Conservation (phyloP, 495 filamentous ascomycete genomes). For the Penicillium coprophilum region DNA sequence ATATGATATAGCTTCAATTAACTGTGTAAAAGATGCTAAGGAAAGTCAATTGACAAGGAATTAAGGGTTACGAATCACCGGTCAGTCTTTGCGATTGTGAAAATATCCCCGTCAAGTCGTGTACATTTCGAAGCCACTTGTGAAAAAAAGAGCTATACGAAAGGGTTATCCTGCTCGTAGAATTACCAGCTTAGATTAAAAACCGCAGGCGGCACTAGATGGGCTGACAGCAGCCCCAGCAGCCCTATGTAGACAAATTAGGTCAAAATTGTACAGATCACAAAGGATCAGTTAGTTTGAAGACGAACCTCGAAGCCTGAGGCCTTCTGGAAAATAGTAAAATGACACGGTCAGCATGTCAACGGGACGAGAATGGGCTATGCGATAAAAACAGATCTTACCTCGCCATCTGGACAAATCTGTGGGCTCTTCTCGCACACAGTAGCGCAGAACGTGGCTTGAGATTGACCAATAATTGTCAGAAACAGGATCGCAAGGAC, state of each 20-base stretch:
- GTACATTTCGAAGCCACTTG: not conserved
- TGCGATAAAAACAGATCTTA: not conserved
- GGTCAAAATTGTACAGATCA: not conserved
- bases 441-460: not conserved
- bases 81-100: too few species aligned
- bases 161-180: not conserved
- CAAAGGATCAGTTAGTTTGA: not conserved
- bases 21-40: too few species aligned
- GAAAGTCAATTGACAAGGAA: too few species aligned
- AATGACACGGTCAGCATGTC: not conserved
- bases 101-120: not conserved
- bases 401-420: not conserved
- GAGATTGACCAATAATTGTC: not conserved
- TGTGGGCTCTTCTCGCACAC: not conserved
- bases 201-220: not conserved
- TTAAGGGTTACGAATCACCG: too few species aligned
- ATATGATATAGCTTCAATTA: too few species aligned
- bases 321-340: not conserved
- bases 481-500: not conserved
- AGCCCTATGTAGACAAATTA: not conserved
- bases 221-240: not conserved
- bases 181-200: not conserved
- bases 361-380: not conserved
- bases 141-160: not conserved
- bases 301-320: not conserved